A percentile compares a stretch with the other conserved stretches of the same genome.
These are phyloP conservation scores for Xylaria sp. DNA, from an alignment of 495 filamentous ascomycete genomes.

Conservation along the genomic window DNA sequence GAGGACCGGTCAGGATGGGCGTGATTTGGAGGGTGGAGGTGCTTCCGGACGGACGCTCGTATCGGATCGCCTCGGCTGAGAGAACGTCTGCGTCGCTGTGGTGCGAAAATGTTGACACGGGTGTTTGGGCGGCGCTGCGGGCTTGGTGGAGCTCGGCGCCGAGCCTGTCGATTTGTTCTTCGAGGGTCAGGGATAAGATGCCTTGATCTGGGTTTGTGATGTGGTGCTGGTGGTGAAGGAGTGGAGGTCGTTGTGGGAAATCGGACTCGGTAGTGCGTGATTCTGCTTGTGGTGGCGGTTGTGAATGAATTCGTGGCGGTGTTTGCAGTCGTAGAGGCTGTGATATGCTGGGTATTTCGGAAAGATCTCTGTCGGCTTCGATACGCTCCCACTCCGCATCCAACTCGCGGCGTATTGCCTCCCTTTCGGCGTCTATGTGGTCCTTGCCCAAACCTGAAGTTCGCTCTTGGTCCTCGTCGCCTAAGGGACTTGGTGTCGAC, in stretches of 20 bases:
- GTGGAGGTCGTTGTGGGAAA: background rate
- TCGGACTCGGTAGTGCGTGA: background rate
- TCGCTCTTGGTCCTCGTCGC: constrained; percentile 27
- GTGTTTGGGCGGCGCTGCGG: constrained; percentile 21
- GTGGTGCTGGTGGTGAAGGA: background rate
- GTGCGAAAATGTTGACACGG: constrained; percentile 20
- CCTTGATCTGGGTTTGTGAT: background rate
- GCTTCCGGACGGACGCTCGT: constrained; percentile 20
- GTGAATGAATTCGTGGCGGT: background rate
- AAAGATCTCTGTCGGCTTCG: constrained; percentile 32
- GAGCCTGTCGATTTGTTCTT: constrained; percentile 21
- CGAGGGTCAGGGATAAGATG: background rate
- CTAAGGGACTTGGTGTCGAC: constrained; percentile 26
- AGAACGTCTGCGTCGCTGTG: constrained; percentile 36
- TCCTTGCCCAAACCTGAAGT: constrained; percentile 18
- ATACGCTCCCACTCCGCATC: constrained; percentile 39
- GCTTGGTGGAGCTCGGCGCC: constrained; percentile 23
- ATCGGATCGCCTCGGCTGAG: constrained; percentile 36
- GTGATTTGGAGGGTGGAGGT: constrained; percentile 25
- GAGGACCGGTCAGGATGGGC: background rate
- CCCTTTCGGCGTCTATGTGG: constrained; percentile 27
- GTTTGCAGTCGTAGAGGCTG: constrained; percentile 5
- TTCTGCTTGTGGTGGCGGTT: background rate
- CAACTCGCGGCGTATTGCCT: constrained; percentile 33
- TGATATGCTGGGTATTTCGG: background rate